Evolutionary conservation across 208 protist genomes (phyloP), one percentile per base, ranked within the genome.

Genomic region (Leishmania aethiopica): DNA sequence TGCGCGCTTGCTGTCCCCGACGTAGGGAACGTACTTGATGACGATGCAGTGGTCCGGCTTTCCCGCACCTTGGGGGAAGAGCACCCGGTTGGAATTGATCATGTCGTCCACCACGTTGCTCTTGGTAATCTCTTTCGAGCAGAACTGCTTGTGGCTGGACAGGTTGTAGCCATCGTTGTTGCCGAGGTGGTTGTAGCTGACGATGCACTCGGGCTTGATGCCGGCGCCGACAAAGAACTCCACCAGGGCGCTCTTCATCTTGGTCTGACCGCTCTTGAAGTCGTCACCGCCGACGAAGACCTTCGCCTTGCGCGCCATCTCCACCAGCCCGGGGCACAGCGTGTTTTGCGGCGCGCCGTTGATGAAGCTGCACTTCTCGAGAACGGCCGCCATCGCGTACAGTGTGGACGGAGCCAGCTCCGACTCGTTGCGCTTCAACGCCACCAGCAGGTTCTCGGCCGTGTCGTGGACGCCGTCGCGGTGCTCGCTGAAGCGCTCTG

Each of bases 201-300:
- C 92, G 80, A 96, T 96, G 85, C 92, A 96, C 86, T 94, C 89
- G 51, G 92, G 91, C 83, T 94, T 94, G 80, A 96, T 94, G 84
- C 92, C 99, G 37, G 99, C 98, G 47, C 82, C 84, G 57, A 99
- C 97, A 79, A 99, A 94, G 89, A 99, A 99, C 89, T 99, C 99
- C 45, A 99, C 94, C 69, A 99, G 85, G 3, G 99, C 99, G 42
- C 97, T 99, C 91, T 99, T 99, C 86, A 99, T 98, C 89, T 99
- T 99, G n/a, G 99, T 99, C 93, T 99, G 99, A 59, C 99, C 99
- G 62, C 95, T 97, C 92, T 99, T 99, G 95, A 99, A 99, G 90
- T 99, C 99, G 86, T 99, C 99, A 76, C 99, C 99, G 78, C 91
- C 98, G 77, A 99, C 95, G 67, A 97, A 97, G 13, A 99, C 97